Percentiles rank a stretch among this genome's conserved stretches.
These are phyloP conservation scores for Albugo laibachii DNA, from an alignment of 352 stramenopile genomes.

Conservation along the genomic window DNA sequence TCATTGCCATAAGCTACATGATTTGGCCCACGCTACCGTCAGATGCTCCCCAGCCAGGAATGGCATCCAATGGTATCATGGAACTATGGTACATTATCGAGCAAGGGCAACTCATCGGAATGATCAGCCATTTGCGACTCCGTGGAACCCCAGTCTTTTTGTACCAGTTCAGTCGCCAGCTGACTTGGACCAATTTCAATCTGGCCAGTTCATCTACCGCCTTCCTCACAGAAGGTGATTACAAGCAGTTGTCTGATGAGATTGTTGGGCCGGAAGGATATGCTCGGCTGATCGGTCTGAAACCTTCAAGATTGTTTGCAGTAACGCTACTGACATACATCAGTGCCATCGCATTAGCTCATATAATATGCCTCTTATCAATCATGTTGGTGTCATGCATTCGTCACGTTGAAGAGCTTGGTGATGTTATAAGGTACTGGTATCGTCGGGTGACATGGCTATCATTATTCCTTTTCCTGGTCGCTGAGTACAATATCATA, in stretches of 20 bases:
- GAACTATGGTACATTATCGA: slow-evolving; percentile 77
- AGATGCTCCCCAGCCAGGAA: slow-evolving; percentile 33
- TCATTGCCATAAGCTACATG: slow-evolving; percentile 35
- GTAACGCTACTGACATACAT: slow-evolving; percentile 52
- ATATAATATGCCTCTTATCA: slow-evolving; percentile 39
- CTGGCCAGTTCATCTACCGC: slow-evolving; percentile 18
- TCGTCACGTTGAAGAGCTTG: slow-evolving; percentile 40
- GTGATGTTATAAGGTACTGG: slow-evolving; percentile 28
- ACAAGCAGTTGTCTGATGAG: slow-evolving; percentile 12
- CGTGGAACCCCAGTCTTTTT: slow-evolving; percentile 55
- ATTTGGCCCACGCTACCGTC: slow-evolving; percentile 49
- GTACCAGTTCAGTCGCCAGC: slow-evolving; percentile 56
- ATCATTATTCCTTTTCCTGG: slow-evolving; percentile 34
- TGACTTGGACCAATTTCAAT: slow-evolving; percentile 79
- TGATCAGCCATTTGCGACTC: slow-evolving; percentile 66
- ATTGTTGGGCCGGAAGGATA: slow-evolving; percentile 21
- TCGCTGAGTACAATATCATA: slow-evolving; percentile 74
- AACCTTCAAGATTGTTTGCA: slow-evolving; percentile 52
- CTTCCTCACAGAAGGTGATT: slow-evolving; percentile 4
- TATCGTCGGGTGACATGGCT: slow-evolving; percentile 74
- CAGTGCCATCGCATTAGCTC: slow-evolving; percentile 30
- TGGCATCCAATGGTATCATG: slow-evolving; percentile 51
- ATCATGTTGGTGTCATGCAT: slow-evolving; percentile 19
- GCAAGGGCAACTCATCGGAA: slow-evolving; percentile 65
- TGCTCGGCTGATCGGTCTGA: slow-evolving; percentile 36